Evolutionary conservation across 2,329 filamentous ascomycete genomes (phyloP), one percentile per base, ranked within the genome.

Genomic region (Aspergillus carbonarius): DNA sequence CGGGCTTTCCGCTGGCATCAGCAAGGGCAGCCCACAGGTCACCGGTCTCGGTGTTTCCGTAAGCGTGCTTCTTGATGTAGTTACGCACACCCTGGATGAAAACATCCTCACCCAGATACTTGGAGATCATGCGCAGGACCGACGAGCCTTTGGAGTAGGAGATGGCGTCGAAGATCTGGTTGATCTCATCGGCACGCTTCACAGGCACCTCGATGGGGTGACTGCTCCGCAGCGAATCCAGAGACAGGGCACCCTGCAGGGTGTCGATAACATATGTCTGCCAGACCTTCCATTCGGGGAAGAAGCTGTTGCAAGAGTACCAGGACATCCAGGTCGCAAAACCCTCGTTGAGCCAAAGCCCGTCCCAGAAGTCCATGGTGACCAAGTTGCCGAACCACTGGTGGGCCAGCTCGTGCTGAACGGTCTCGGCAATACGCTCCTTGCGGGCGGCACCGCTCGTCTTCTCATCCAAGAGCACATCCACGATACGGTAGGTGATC

Each of bases 351-450:
- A 98, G 85, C 93, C 93, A 98, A 7, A 98, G 81, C 55, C 93
- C 93, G 76, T 97, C 92, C 93, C 93, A 98, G 83, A 96, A 97
- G 75, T 96, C 92, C 92, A 97, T 97, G 54, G 93, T 97, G 27
- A 97, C 93, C 54, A 97, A 80, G 79, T 98, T 97, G 63, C 93
- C 93, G 71, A 98, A 98, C 93, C 93, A 98, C 77, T 97, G 93
- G 78, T 98, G 93, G 40, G 93, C 93, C 72, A 98, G 82, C 76
- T 98, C 93, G 79, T 98, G 93, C 82, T 97, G 93, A 27, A 98
- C 93, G 40, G 95, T 92, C 76, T 97, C 93, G 54, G 93, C 93
- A 55, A 98, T 91, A 39, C 93, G 88, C 79, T 97, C 90, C 80
- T 96, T 97, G 61, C 88, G 91, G 37, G 89, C 88, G 18, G 93